phyloP scores from a whole-genome alignment of 495 filamentous ascomycete species.

The Aspergillus asperescens region DNA sequence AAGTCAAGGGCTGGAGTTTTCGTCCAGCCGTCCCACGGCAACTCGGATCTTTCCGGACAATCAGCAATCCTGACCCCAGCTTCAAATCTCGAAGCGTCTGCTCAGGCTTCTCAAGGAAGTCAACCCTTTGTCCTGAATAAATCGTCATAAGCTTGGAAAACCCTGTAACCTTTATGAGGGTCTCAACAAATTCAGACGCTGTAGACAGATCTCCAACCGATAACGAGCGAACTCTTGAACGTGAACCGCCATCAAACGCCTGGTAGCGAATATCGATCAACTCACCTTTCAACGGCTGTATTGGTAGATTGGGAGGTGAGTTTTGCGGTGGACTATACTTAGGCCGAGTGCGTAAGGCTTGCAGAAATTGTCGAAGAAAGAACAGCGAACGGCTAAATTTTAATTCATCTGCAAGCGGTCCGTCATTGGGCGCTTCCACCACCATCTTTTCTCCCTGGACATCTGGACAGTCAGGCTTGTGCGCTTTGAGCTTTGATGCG shows the following conservation, averaged over 20 bases:
- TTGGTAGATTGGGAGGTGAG: slow-evolving; percentile 34
- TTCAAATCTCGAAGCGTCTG: slow-evolving; percentile 38
- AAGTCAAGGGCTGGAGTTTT: slow-evolving; percentile 35
- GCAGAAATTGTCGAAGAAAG: slow-evolving; percentile 53
- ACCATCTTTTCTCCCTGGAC: slow-evolving; percentile 40
- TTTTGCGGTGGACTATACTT: slow-evolving; percentile 46
- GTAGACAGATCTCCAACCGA: slow-evolving; percentile 67
- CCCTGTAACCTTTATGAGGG: slow-evolving; percentile 59
- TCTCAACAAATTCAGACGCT: slow-evolving; percentile 57
- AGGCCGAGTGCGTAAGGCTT: slow-evolving; percentile 48
- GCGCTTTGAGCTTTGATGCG: slow-evolving; percentile 54
- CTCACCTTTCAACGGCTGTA: slow-evolving; percentile 49
- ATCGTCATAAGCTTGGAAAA: slow-evolving; percentile 62
- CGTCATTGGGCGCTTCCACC: slow-evolving; percentile 37
- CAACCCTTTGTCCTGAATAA: slow-evolving; percentile 44
- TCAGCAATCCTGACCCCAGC: slow-evolving; percentile 56
- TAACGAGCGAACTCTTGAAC: slow-evolving; percentile 52
- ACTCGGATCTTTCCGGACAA: slow-evolving; percentile 45
- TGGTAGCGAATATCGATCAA: slow-evolving; percentile 67
- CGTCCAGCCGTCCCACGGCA: slow-evolving; percentile 27
- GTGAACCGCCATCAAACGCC: slow-evolving; percentile 55
- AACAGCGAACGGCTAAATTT: slow-evolving; percentile 61
- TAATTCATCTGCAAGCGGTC: slow-evolving; percentile 49
- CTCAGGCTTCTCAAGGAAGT: slow-evolving; percentile 38
- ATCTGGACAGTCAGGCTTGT: slow-evolving; percentile 30